Base-by-base conservation (phyloP, 2,329 filamentous ascomycete species). In the Talaromyces verruculosus region DNA sequence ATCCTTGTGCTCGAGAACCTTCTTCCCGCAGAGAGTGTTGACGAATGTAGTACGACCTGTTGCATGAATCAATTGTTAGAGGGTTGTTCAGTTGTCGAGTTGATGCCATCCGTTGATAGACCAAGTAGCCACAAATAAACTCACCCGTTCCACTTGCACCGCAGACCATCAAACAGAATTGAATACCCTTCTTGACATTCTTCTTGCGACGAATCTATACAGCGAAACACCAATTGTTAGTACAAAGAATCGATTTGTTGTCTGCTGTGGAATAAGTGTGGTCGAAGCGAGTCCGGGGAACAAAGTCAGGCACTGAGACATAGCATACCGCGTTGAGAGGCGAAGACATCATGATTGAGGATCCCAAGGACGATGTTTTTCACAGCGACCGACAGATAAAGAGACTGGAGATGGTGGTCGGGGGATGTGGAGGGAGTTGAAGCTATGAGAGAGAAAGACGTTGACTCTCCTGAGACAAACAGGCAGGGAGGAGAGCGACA, bases 121-220 rank as follows among this genome's bases (percentile, higher is more conserved):
- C 53, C 33, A 57, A 37, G 33, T 39, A 37, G n/a, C 33, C 53
- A 57, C 53, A 43, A 65, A 45, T 61, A 60, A 59, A 69, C 87
- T 77, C 88, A 97, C 93, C 95, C 82, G 95, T 98, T 82, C 95
- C 95, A 74, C 94, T 98, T 79, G 95, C 95, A 85, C 95, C 95
- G 80, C 95, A 98, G 77, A 99, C 95, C 95, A 99, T 99, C 88
- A 99, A 84, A 82, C 93, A 98, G 86, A 99, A 99, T 87, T 99
- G 95, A 79, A 99, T 98, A 79, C 95, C 95, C 88, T 97, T 97
- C 91, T 97, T 97, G 84, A 99, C 94, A 88, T 99, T 98, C 91
- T 99, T 99, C 94, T 99, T 99, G 83, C 92, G 91, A 84, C 95
- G 93, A 80, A 97, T 93, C 91, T 97, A 95, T 83, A 22, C 11